Evolutionary conservation across 768 basidiomycete species (phyloP).

Genomic region (Hygrophoropsis aurantiaca): DNA sequence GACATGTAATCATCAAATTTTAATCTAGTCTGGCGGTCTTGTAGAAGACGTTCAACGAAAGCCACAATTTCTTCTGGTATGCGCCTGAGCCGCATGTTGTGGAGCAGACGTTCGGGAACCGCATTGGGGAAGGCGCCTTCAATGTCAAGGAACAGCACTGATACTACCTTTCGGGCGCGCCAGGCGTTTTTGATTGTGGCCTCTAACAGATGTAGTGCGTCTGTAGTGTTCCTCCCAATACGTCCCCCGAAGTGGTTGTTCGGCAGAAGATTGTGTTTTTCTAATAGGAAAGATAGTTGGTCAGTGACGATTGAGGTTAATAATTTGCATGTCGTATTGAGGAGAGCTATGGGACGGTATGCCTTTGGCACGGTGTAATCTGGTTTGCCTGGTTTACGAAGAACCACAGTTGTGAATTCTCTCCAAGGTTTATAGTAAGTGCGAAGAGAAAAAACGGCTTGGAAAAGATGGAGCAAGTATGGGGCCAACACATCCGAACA

Average conservation of each 20-base stretch:
- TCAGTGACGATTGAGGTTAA: conserved; percentile 11
- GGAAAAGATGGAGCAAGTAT: conserved; percentile 6
- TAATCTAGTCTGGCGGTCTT: conserved; percentile 16
- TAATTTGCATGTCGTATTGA: conserved; percentile 13
- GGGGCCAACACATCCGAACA: not conserved
- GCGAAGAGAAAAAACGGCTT: conserved; percentile 1
- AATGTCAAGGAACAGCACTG: conserved; percentile 29
- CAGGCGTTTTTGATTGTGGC: conserved; percentile 20
- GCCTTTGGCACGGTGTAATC: conserved; percentile 19
- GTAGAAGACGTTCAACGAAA: conserved; percentile 14
- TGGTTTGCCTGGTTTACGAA: conserved; percentile 22
- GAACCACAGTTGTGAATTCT: conserved; percentile 14
- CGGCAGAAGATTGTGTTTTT: conserved; percentile 18
- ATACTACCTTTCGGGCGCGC: conserved; percentile 19
- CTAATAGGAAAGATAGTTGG: conserved; percentile 8
- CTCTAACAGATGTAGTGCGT: conserved; percentile 24
- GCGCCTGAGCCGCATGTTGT: conserved; percentile 20
- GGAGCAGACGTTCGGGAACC: conserved; percentile 11
- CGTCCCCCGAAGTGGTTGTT: conserved; percentile 29
- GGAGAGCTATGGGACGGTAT: conserved; percentile 22
- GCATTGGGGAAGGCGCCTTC: conserved; percentile 28
- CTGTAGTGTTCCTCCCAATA: conserved; percentile 27
- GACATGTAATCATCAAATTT: conserved; percentile 26
- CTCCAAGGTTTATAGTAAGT: conserved; percentile 9
- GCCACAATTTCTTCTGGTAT: conserved; percentile 19